Evolutionary conservation across 2,329 filamentous ascomycete genomes (phyloP), one percentile per base, ranked within the genome.

Genomic region (Aureobasidium zeae): DNA sequence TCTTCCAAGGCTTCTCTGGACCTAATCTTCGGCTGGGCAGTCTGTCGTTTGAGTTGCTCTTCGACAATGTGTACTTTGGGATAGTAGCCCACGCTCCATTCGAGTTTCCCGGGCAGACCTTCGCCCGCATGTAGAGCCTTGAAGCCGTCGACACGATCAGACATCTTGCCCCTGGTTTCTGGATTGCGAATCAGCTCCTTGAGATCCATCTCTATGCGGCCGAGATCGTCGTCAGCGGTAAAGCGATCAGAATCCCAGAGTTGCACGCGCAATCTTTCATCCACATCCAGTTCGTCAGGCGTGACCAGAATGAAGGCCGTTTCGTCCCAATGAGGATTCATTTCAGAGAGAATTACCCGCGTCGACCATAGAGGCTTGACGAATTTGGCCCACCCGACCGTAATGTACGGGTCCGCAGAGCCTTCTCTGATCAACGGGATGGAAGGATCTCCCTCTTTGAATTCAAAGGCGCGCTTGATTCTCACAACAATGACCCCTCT

Each of bases 351-450:
- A 16, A 86, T 69, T 30, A 86, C 72, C 36, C 82, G 72, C 0
- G 81, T 86, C 41, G 70, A 80, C 56, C 65, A 80, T 46, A 81
- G 67, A 36, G 76, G 76, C 53, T 82, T 83, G 41, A 81, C 81
- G 56, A 86, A 86, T 56, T 86, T 87, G 16, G 80, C 81, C 81
- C 82, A 87, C 1, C 77, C 80, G 6, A 85, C 77, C 1, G 77
- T 79, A 12, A 85, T 73, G 50, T 86, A 86, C 0, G 78, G 70
- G 59, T 87, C 83, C 8, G 80, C 77, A 5, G 76, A 75, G 7
- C 79, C 80, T 19, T 66, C 56, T 50, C 75, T 70, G 45, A 79
- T 59, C 2, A 77, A 67, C 0, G 76, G 77, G 24, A 84, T 64
- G 1, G 73, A 72, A 4, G 73, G 67, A 57, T 86, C 83, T 2